phyloP scores from a whole-genome alignment of 148 eudicot species.

The Rhododendron williamsianum region DNA sequence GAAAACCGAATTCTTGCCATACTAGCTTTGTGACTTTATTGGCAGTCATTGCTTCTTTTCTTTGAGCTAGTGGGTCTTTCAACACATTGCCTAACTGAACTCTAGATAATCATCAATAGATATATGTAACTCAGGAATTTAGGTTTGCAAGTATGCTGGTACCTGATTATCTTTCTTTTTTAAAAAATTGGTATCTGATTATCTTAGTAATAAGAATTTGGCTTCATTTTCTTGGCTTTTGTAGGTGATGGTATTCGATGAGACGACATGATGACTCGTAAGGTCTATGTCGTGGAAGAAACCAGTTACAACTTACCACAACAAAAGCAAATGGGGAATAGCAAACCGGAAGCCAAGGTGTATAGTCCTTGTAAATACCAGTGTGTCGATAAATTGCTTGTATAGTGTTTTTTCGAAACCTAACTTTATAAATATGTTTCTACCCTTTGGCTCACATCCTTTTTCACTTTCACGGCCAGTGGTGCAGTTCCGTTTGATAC shows the following conservation, averaged over 20 bases:
- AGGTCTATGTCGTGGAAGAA: slow-evolving; percentile 23
- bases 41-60: not conserved
- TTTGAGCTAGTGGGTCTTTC: not conserved
- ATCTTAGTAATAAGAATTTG: not conserved
- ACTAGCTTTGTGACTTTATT: not conserved
- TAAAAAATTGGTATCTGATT: not conserved
- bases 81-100: not conserved
- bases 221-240: slow-evolving; percentile 10
- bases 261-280: slow-evolving; percentile 32
- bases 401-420: not conserved
- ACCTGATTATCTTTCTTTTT: not conserved
- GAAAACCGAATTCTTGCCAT: not conserved
- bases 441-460: not conserved
- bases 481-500: not conserved
- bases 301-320: not conserved
- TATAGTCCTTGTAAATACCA: not conserved
- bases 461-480: not conserved
- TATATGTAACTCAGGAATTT: not conserved
- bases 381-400: not conserved
- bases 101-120: not conserved
- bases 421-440: not conserved
- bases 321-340: not conserved
- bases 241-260: slow-evolving; percentile 82
- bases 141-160: not conserved
- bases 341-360: not conserved